A percentile compares a stretch with the other conserved stretches of the same genome.
Conservation (phyloP, 805 yeast genomes). For the Naumovozyma castellii region DNA sequence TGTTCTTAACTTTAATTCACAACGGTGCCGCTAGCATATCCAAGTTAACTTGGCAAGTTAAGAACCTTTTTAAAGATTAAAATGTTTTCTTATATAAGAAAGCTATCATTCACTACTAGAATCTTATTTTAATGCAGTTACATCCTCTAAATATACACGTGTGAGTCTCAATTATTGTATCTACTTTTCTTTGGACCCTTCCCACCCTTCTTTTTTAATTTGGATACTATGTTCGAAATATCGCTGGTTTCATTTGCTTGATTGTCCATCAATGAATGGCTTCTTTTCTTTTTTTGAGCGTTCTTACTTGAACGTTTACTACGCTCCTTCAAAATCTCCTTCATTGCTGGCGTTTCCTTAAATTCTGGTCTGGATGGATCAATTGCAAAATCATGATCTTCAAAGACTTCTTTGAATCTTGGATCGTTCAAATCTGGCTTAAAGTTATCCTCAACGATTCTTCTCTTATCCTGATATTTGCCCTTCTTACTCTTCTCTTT, state of each 20-base stretch:
- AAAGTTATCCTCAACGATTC: constrained; percentile 47
- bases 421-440: constrained; percentile 70
- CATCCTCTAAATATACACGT: no score
- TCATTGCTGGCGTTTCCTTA: constrained; percentile 82
- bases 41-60: no score
- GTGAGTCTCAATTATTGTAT: neutral
- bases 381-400: constrained; percentile 83
- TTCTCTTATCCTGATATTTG: constrained; percentile 37
- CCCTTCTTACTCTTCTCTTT: constrained; percentile 47
- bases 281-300: constrained; percentile 16
- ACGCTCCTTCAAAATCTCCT: constrained; percentile 68
- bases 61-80: no score
- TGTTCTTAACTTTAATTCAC: no score
- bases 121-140: no score
- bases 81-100: no score
- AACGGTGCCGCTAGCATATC: no score
- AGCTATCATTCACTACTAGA: no score
- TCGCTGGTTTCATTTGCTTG: constrained; percentile 6
- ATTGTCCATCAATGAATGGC: constrained; percentile 3
- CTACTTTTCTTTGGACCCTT: neutral
- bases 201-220: constrained; percentile 37
- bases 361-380: constrained; percentile 90
- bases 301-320: constrained; percentile 37
- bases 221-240: constrained; percentile 35
- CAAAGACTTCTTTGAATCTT: constrained; percentile 76